Percentiles rank a stretch among this genome's conserved stretches.
Evolutionary conservation across 2,329 filamentous ascomycete genomes (phyloP).

Genomic region (Neoarthrinium moseri): DNA sequence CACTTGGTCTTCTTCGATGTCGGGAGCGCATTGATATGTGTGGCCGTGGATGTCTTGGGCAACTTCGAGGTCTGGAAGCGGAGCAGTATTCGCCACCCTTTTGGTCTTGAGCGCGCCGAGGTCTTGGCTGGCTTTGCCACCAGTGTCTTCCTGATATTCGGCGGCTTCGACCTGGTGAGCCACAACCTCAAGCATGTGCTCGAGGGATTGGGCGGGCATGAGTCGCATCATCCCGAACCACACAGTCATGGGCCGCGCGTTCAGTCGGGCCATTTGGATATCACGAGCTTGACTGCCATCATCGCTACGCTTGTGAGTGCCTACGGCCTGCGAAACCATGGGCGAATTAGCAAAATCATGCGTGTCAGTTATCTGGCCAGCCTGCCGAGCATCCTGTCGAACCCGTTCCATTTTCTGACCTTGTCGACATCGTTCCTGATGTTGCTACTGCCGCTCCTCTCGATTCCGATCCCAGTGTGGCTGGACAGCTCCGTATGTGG

Average conservation of each 20-base stretch:
- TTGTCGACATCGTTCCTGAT: constrained; percentile 81
- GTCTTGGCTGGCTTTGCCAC: constrained; percentile 94
- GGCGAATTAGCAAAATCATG: constrained; percentile 89
- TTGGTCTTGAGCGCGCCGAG: constrained; percentile 87
- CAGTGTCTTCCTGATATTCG: constrained; percentile 95
- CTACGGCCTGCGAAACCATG: constrained; percentile 84
- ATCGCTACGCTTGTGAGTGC: constrained; percentile 81
- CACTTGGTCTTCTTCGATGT: constrained; percentile 96
- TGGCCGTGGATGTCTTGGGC: constrained; percentile 85
- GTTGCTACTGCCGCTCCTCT: constrained; percentile 77
- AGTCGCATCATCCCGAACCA: constrained; percentile 67
- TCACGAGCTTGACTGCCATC: constrained; percentile 79
- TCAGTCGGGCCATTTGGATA: constrained; percentile 73
- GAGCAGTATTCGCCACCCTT: constrained; percentile 89
- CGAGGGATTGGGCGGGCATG: constrained; percentile 67
- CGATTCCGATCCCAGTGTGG: constrained; percentile 76
- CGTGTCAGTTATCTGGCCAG: constrained; percentile 78
- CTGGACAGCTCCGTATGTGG: constrained; percentile 81
- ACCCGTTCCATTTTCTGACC: constrained; percentile 93
- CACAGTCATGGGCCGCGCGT: constrained; percentile 52
- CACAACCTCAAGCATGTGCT: constrained; percentile 93
- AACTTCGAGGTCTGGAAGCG: constrained; percentile 99
- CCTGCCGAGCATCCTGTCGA: constrained; percentile 83
- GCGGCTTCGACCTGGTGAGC: constrained; percentile 91
- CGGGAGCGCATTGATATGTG: constrained; percentile 85